These are phyloP conservation scores for Vitis hybrid DNA, from an alignment of 177 flowering plant species.

Conservation along the genomic window DNA sequence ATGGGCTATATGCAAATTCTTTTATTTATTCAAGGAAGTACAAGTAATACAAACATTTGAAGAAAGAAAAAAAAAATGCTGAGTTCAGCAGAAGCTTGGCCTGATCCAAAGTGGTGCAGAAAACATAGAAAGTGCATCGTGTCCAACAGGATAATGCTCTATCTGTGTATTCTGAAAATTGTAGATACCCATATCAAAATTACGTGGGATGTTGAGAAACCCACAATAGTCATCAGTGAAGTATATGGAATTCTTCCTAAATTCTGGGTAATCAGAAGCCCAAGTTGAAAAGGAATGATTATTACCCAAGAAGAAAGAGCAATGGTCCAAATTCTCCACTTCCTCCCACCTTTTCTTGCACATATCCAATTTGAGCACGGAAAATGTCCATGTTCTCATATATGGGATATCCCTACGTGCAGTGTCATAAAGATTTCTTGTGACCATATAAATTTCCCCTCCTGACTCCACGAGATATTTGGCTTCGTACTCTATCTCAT, in stretches of 20 bases:
- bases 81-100: conserved; percentile 5
- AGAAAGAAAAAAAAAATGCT: not conserved
- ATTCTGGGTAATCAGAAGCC: conserved; percentile 11
- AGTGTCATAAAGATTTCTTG: conserved; percentile 5
- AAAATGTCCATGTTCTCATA: conserved; percentile 8
- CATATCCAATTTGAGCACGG: conserved; percentile 3
- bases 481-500: not conserved
- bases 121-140: not conserved
- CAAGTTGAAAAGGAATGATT: conserved; percentile 8
- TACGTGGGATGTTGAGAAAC: not conserved
- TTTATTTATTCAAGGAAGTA: too few species aligned
- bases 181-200: conserved; percentile 6
- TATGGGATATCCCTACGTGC: not conserved
- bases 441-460: conserved; percentile 5
- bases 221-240: conserved; percentile 17
- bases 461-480: conserved; percentile 12
- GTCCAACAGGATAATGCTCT: conserved; percentile 1
- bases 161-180: not conserved
- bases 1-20: too few species aligned
- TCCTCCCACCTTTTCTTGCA: not conserved
- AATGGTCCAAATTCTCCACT: conserved; percentile 2
- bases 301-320: conserved; percentile 13
- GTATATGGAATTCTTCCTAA: conserved; percentile 7
- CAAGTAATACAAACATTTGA: not conserved
- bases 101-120: conserved; percentile 13